Evolutionary conservation across 1,139 yeast species (phyloP).

Genomic region (Komagataea norvegica): DNA sequence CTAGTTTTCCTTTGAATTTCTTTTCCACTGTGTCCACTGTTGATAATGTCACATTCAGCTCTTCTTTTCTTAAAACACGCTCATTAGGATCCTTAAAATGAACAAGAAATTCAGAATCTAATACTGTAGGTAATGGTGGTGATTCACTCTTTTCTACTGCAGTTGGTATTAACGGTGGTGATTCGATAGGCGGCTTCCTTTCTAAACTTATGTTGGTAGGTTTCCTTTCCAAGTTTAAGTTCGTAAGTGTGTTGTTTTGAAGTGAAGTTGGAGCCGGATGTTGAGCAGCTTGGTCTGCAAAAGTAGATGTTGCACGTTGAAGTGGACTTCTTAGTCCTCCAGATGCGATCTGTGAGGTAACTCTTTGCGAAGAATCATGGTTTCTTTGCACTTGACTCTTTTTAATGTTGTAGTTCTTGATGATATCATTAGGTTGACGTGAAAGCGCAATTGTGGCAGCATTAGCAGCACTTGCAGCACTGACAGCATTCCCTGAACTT

Average conservation of each 20-base stretch:
- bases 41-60: conserved; percentile 33
- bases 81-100: conserved; percentile 62
- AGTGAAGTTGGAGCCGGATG: too few relatives aligned
- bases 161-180: too few relatives aligned
- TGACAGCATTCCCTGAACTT: conserved; percentile 23
- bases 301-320: conserved; percentile 18
- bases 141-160: conserved; percentile 24
- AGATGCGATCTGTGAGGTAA: neutral
- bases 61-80: conserved; percentile 63
- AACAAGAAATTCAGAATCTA: conserved; percentile 67
- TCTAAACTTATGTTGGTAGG: too few relatives aligned
- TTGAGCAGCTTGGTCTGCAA: too few relatives aligned
- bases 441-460: conserved; percentile 34
- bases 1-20: conserved; percentile 50
- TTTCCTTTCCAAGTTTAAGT: too few relatives aligned
- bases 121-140: too few relatives aligned
- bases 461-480: conserved; percentile 30
- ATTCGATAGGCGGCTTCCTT: too few relatives aligned
- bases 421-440: conserved; percentile 25
- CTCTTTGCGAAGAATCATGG: conserved; percentile 5
- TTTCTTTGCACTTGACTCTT: neutral
- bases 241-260: too few relatives aligned
- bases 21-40: conserved; percentile 50
- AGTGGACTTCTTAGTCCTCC: too few relatives aligned
- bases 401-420: conserved; percentile 11